Conservation (phyloP, 164 flowering plant species). For the Liriodendron chinense region DNA sequence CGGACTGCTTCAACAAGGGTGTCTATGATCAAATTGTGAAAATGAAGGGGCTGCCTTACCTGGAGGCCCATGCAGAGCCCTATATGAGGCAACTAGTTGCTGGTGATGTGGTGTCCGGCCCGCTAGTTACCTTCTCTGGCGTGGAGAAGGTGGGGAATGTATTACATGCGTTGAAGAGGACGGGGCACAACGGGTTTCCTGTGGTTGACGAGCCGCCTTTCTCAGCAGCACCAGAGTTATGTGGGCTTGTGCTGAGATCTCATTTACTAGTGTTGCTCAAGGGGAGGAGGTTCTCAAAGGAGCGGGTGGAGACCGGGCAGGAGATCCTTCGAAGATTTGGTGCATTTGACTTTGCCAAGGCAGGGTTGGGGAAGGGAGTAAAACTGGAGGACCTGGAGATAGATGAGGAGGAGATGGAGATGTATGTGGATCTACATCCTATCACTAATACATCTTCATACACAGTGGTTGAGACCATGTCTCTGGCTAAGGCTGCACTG, state of each 20-base stretch:
- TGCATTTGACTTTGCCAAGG: conserved; percentile 86
- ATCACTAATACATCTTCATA: conserved; percentile 88
- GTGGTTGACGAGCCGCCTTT: conserved; percentile 89
- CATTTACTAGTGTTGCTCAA: conserved; percentile 80
- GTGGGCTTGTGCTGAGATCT: conserved; percentile 81
- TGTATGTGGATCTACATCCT: conserved; percentile 96
- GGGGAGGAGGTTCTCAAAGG: conserved; percentile 52
- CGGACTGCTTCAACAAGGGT: conserved; percentile 80
- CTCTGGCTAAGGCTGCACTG: conserved; percentile 90
- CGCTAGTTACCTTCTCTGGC: conserved; percentile 62
- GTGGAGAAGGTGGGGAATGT: conserved; percentile 79
- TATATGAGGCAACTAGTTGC: conserved; percentile 88
- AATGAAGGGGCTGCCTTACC: conserved; percentile 84
- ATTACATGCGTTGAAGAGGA: conserved; percentile 42
- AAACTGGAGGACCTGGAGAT: conserved; percentile 74
- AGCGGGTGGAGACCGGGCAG: conserved; percentile 34
- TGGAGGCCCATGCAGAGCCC: conserved; percentile 93
- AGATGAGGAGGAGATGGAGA: conserved; percentile 71
- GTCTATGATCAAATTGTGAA: conserved; percentile 87
- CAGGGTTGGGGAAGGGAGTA: conserved; percentile 83
- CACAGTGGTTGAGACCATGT: conserved; percentile 89
- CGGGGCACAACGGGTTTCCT: conserved; percentile 85
- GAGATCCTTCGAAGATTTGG: conserved; percentile 39
- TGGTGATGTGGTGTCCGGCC: conserved; percentile 79
- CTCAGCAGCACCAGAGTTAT: conserved; percentile 63